Base-by-base conservation (phyloP, 1,284 basidiomycete species). In the Wallemia mellicola region DNA sequence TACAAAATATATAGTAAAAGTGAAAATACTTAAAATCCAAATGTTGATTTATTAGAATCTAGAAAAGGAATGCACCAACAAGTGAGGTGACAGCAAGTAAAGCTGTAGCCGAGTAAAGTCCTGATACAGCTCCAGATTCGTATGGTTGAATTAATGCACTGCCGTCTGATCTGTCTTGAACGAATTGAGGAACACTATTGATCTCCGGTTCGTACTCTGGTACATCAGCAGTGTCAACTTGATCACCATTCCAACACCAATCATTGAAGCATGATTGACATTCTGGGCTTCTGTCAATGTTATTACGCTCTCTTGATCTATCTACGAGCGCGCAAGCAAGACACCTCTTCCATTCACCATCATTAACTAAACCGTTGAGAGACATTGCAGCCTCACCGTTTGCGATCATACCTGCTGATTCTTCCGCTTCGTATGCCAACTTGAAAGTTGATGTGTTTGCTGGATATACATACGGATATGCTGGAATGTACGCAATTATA, bases 241-340 rank as follows among this genome's bases (percentile, higher is more conserved):
- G n/a, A 15, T 28, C 15, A 27, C 55, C 33, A 48, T 30, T 27
- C 57, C 56, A 71, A 63, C 69, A 71, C 66, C 68, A 73, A 22
- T 66, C 66, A 48, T 66, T 57, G 63, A 73, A 70, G 63, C 69
- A 71, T 14, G 61, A 15, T 38, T 67, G 61, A 64, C 72, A 73
- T 22, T 64, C 66, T 5, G 66, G 57, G 9, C 64, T 62, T 28
- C 71, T 60, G 58, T 67, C 65, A 15, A 61, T 61, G 1, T 64
- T 61, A 2, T 65, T 66, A 62, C 69, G 66, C 22, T 58, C 63
- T 58, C 64, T 65, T 9, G 71, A 66, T 30, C 71, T 67, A 60
- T 73, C 72, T 58, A 71, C 68, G 7, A 73, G 60, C 2, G 71
- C 72, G 60, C 73, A 74, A 17, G 71, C 70, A 30, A 74, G 64